phyloP scores from a whole-genome alignment of 2,329 filamentous ascomycete genomes.

The Hymenoscyphus fructigenus region DNA sequence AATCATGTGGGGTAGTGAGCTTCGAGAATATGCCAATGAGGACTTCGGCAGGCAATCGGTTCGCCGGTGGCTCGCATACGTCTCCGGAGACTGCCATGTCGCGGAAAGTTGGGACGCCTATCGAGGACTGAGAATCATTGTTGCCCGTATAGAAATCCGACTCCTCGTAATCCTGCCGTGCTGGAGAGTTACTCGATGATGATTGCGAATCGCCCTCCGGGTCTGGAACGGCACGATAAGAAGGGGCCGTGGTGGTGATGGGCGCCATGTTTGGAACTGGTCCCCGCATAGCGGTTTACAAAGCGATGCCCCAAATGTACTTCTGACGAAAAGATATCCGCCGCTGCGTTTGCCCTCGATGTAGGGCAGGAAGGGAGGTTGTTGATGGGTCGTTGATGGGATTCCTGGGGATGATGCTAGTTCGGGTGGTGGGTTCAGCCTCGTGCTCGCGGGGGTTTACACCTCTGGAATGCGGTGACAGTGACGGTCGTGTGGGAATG shows the following conservation, averaged over 20 bases:
- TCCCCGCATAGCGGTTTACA: constrained; percentile 29
- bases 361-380: constrained; percentile 6
- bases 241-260: constrained; percentile 20
- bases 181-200: constrained; percentile 69
- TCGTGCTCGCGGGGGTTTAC: neutral
- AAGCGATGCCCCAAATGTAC: neutral
- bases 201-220: constrained; percentile 37
- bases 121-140: constrained; percentile 91
- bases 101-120: constrained; percentile 75
- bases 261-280: constrained; percentile 27
- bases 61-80: constrained; percentile 73
- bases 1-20: constrained; percentile 71
- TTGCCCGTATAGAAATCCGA: constrained; percentile 87
- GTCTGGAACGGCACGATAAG: constrained; percentile 33
- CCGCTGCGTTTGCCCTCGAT: neutral
- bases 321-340: neutral
- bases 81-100: constrained; percentile 70
- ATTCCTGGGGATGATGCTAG: constrained; percentile 3
- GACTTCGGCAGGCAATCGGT: constrained; percentile 87
- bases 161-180: constrained; percentile 79
- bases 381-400: neutral
- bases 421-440: neutral
- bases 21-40: constrained; percentile 91
- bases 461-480: neutral
- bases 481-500: neutral